These are phyloP conservation scores for Flammula alnicola DNA, from an alignment of 1,284 basidiomycete genomes.

Conservation along the genomic window DNA sequence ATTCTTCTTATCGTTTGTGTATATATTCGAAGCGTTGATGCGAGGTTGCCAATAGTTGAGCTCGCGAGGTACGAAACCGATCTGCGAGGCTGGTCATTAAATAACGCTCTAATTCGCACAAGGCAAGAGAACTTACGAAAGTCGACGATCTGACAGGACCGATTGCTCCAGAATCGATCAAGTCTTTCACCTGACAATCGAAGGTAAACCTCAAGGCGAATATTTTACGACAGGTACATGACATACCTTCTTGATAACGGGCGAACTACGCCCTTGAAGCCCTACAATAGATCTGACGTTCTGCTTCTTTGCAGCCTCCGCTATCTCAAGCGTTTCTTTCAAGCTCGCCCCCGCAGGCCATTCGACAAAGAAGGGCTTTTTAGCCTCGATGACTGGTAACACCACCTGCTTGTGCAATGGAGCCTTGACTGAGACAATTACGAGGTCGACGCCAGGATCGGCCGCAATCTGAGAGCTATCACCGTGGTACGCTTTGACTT, in stretches of 20 bases:
- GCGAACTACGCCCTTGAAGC: slow-evolving; percentile 20
- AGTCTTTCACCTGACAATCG: too few relatives aligned
- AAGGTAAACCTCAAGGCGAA: too few relatives aligned
- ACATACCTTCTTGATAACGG: slow-evolving; percentile 20
- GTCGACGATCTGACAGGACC: too few relatives aligned
- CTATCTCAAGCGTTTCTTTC: slow-evolving; percentile 21
- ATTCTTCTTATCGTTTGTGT: too few relatives aligned
- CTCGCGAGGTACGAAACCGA: too few relatives aligned
- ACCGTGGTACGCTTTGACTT: slow-evolving; percentile 17
- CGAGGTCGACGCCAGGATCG: slow-evolving; percentile 21
- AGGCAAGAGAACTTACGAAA: too few relatives aligned
- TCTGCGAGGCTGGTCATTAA: too few relatives aligned
- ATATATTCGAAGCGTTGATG: too few relatives aligned
- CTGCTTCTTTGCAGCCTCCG: slow-evolving; percentile 14
- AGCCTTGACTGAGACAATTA: slow-evolving; percentile 21
- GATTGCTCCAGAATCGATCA: too few relatives aligned
- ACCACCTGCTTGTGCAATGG: slow-evolving; percentile 17
- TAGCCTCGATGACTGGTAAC: slow-evolving; percentile 15
- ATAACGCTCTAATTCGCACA: too few relatives aligned
- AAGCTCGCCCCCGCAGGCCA: slow-evolving; percentile 25
- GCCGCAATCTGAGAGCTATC: slow-evolving; percentile 6
- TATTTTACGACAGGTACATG: too few relatives aligned
- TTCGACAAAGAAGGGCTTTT: slow-evolving; percentile 23
- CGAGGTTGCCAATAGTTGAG: too few relatives aligned
- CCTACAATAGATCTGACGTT: slow-evolving; percentile 19